A percentile compares a stretch with the other conserved stretches of the same genome.
Evolutionary conservation across 495 filamentous ascomycete genomes (phyloP).

Genomic region (Podospora appendiculata): DNA sequence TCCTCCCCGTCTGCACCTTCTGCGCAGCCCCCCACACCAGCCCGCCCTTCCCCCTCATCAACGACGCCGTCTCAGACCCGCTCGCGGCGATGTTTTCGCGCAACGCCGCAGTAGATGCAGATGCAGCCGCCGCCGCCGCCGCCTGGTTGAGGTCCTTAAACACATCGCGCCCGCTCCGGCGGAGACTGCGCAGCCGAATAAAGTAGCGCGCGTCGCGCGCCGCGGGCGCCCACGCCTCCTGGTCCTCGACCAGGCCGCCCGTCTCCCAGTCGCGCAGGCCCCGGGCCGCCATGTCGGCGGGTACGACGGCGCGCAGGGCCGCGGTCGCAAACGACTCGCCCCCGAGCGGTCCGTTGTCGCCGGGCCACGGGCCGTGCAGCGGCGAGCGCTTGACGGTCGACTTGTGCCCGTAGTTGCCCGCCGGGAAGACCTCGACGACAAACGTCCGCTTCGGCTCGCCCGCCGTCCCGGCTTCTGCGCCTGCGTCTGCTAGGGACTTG

Average conservation of each 20-base stretch:
- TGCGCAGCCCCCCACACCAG: neutral
- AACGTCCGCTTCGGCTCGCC: constrained; percentile 15
- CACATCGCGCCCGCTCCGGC: too few species aligned
- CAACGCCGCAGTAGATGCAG: too few species aligned
- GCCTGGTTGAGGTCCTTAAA: too few species aligned
- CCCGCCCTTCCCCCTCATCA: neutral
- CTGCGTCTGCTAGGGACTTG: neutral
- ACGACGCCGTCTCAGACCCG: neutral
- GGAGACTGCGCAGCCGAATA: too few species aligned
- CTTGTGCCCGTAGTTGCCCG: constrained; percentile 27
- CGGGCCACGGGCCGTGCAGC: constrained; percentile 36
- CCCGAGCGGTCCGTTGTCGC: constrained; percentile 6
- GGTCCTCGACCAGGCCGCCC: constrained; percentile 16
- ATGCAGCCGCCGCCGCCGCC: too few species aligned
- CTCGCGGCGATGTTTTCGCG: too few species aligned
- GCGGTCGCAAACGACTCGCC: constrained; percentile 19
- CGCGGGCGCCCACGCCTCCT: neutral
- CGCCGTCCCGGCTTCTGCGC: neutral
- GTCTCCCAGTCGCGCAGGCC: constrained; percentile 43
- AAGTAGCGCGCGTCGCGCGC: too few species aligned
- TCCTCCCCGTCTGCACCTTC: too few species aligned
- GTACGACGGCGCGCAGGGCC: constrained; percentile 26
- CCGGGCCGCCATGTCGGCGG: constrained; percentile 23
- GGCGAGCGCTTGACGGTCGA: constrained; percentile 25
- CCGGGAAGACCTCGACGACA: constrained; percentile 28